phyloP scores from a whole-genome alignment of 106 monocot genomes.

The Platanthera guangdongensis region DNA sequence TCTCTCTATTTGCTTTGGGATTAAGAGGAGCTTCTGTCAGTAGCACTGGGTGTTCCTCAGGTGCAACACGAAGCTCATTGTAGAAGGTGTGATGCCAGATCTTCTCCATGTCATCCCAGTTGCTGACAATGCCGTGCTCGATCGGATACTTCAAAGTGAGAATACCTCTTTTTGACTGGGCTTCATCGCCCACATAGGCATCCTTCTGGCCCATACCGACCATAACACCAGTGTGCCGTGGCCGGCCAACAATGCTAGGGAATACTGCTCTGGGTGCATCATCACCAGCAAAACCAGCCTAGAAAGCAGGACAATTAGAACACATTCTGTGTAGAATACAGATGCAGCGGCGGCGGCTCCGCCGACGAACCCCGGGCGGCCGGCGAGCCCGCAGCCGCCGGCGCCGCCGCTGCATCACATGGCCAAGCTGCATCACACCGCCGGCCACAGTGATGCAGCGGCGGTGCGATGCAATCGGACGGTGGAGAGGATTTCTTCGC shows the following conservation, averaged over 20 bases:
- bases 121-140: slow-evolving; percentile 18
- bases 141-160: slow-evolving; percentile 18
- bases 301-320: not conserved
- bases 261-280: slow-evolving; percentile 18
- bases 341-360: no score
- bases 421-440: no score
- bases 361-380: no score
- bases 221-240: slow-evolving; percentile 18
- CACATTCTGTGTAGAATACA: not conserved
- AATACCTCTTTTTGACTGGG: slow-evolving; percentile 19
- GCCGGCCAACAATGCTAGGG: slow-evolving; percentile 16
- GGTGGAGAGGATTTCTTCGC: no score
- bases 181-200: slow-evolving; percentile 19
- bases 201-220: slow-evolving; percentile 20
- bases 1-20: slow-evolving; percentile 17
- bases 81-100: slow-evolving; percentile 22
- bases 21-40: slow-evolving; percentile 17
- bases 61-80: slow-evolving; percentile 17
- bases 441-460: no score
- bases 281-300: slow-evolving; percentile 20
- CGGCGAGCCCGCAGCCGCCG: no score
- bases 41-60: slow-evolving; percentile 13
- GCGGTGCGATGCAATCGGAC: no score
- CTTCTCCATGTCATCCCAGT: slow-evolving; percentile 23
- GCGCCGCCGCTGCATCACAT: no score